These are phyloP conservation scores for Termitomyces sp. DNA, from an alignment of 768 basidiomycete genomes.

Conservation along the genomic window DNA sequence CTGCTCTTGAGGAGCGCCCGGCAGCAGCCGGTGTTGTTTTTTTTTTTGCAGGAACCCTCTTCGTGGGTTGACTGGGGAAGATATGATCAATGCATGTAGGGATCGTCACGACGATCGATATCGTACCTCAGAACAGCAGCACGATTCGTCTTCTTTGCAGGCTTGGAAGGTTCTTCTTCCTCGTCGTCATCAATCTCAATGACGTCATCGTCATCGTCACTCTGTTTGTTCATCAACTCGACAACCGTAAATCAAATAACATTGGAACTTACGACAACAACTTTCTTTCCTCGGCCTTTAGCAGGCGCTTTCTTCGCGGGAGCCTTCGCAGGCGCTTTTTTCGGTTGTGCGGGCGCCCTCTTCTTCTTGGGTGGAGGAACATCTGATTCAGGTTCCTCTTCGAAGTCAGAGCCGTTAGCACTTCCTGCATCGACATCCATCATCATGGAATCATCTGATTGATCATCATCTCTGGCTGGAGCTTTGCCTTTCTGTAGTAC, in stretches of 20 bases:
- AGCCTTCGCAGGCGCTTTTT: constrained; percentile 32
- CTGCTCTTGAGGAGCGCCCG: constrained; percentile 57
- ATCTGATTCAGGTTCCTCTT: constrained; percentile 43
- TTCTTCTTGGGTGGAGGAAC: constrained; percentile 44
- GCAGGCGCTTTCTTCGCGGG: constrained; percentile 43
- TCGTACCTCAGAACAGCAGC: constrained; percentile 63
- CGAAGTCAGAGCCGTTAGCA: constrained; percentile 50
- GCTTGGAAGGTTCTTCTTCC: constrained; percentile 46
- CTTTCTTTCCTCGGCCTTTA: constrained; percentile 56
- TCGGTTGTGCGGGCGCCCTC: constrained; percentile 36
- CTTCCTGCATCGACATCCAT: constrained; percentile 60
- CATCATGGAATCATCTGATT: constrained; percentile 75
- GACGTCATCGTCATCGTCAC: constrained; percentile 48
- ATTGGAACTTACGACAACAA: constrained; percentile 26
- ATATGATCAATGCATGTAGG: neutral
- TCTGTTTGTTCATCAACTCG: constrained; percentile 20
- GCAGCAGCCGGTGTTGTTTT: constrained; percentile 58
- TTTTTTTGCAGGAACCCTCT: constrained; percentile 46
- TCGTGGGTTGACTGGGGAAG: constrained; percentile 32
- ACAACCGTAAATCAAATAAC: neutral
- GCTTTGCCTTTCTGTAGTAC: constrained; percentile 43
- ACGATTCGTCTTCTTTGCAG: constrained; percentile 56
- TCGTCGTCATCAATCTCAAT: constrained; percentile 56
- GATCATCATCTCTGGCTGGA: constrained; percentile 43
- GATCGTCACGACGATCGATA: neutral